phyloP scores from a whole-genome alignment of 1,284 basidiomycete species.

The Flammula alnicola region DNA sequence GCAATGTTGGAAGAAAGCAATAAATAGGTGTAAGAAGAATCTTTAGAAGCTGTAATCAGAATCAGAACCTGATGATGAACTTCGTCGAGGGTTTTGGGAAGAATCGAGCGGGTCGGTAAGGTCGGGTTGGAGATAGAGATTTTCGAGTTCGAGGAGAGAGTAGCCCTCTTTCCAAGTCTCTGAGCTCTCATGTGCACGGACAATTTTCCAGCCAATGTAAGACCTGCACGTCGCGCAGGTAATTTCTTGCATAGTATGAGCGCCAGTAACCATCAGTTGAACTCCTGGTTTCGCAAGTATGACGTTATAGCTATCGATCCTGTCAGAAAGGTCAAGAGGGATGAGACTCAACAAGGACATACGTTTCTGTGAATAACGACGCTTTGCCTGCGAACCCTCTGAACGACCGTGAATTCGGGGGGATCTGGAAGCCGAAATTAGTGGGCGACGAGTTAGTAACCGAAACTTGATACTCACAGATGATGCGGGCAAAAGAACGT shows the following conservation, averaged over 20 bases:
- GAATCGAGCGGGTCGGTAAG: constrained; percentile 20
- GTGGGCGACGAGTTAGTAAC: neutral
- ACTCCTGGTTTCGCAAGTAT: constrained; percentile 43
- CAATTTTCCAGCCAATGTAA: constrained; percentile 67
- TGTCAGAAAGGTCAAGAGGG: neutral
- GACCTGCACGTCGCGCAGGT: constrained; percentile 50
- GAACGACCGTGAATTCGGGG: constrained; percentile 47
- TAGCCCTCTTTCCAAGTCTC: constrained; percentile 69
- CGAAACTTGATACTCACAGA: constrained; percentile 36
- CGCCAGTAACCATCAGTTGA: constrained; percentile 65
- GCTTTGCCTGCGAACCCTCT: constrained; percentile 54
- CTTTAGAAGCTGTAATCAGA: constrained; percentile 35
- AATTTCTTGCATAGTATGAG: constrained; percentile 63
- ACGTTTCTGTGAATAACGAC: constrained; percentile 56
- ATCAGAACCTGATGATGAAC: constrained; percentile 39
- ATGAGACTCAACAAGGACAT: constrained; percentile 23
- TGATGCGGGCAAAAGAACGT: constrained; percentile 44
- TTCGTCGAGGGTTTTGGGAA: constrained; percentile 20
- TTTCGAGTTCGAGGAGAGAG: constrained; percentile 60
- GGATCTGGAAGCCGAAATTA: too few relatives aligned
- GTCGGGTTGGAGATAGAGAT: constrained; percentile 33
- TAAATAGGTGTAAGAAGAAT: neutral
- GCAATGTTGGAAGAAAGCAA: neutral
- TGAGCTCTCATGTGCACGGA: constrained; percentile 56
- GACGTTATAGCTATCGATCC: constrained; percentile 43